Evolutionary conservation across 176 grass and related monocot genomes (phyloP).

Genomic region (Triticum turgidum): DNA sequence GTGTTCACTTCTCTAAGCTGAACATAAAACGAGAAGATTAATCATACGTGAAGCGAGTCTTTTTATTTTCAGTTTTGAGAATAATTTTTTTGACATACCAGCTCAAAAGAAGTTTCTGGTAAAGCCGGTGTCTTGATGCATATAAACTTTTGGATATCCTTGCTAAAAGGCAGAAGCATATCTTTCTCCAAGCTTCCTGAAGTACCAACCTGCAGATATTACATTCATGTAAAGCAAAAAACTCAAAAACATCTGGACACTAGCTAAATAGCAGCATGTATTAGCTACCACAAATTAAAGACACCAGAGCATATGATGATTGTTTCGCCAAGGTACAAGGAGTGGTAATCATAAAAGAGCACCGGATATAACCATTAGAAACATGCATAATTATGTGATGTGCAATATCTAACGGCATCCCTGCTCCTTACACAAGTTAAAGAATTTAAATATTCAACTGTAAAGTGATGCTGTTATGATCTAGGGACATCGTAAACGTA

Average conservation of each 20-base stretch:
- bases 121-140: slow-evolving; percentile 29
- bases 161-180: slow-evolving; percentile 29
- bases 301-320: background rate
- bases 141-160: slow-evolving; percentile 38
- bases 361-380: background rate
- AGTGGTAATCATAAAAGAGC: slow-evolving; percentile 4
- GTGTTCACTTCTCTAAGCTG: slow-evolving; percentile 37
- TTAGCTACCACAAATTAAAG: background rate
- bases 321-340: background rate
- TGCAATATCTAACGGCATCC: background rate
- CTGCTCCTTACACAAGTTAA: background rate
- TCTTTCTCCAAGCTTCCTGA: slow-evolving; percentile 34
- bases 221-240: slow-evolving; percentile 9
- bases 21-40: slow-evolving; percentile 24
- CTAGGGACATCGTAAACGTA: slow-evolving; percentile 2
- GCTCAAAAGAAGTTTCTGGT: slow-evolving; percentile 43
- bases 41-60: background rate
- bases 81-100: slow-evolving; percentile 37
- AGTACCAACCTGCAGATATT: slow-evolving; percentile 34
- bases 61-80: background rate
- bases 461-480: background rate
- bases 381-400: background rate
- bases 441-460: background rate
- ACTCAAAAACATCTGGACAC: slow-evolving; percentile 14
- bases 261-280: background rate